Evolutionary conservation across 2,329 filamentous ascomycete genomes (phyloP), one percentile per base, ranked within the genome.

Genomic region (Ascochyta pisi): DNA sequence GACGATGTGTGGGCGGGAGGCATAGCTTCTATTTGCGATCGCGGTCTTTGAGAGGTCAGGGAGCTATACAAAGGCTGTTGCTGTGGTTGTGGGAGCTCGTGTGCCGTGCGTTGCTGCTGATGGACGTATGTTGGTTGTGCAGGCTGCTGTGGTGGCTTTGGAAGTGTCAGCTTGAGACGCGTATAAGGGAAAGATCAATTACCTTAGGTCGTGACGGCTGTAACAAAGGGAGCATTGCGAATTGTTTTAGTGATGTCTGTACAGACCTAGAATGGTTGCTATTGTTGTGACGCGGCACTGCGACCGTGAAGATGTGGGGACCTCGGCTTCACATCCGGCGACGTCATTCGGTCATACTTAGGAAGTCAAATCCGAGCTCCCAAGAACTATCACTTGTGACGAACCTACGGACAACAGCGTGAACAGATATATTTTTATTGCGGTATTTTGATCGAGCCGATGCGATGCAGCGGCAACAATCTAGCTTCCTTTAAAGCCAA

Each of bases 1-100:
- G 58, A 48, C 10, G 63, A 34, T n/a, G 67, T 53, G 27, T 34
- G 56, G 40, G 66, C 62, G 1, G 73, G 78, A 13, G 80, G 79
- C 76, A 82, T 81, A 24, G 81, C 79, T 76, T 83, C 78, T 16
- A 82, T 74, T 54, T 83, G 81, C n/a, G 63, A 78, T 42, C 69
- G 67, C 29, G 79, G 77, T 40, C 53, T 67, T 19, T 58, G 29
- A 29, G 43, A 9, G 24, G 24, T 35, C 12, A 40, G 33, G 45
- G 24, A 37, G n/a, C 24, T 39, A 24, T 33, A 27, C 2, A 34
- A 19, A 6, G 10, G 22, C 12, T 43, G 50, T 33, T 42, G 52
- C 46, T 38, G 35, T 38, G 42, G 33, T n/a, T 60, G 64, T n/a
- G 54, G 47, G 27, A 51, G 31, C 34, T 58, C 48, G 46, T 73